Base-by-base conservation (phyloP, 345 rosid species). In the Linum trigynum region DNA sequence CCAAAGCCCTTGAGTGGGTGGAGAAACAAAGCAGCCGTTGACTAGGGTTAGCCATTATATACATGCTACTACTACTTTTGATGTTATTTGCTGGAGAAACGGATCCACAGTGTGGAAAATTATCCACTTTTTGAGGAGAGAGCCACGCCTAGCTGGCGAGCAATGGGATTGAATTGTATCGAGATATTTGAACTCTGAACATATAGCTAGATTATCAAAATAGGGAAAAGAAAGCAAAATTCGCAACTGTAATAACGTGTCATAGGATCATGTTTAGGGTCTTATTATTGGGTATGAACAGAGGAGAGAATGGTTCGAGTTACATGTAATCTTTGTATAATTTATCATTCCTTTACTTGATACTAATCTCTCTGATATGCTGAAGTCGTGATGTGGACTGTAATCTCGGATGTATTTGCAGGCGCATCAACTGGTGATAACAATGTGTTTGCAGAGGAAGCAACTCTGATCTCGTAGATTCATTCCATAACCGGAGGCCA, bases 391-490 rank as follows among this genome's bases (percentile, higher is more conserved):
- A 6, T 48, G 9, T 6, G 9, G 32, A 23, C 32, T 23, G 32
- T 23, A 23, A 23, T 23, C 32, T 23, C 32, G 32, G 32, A 23
- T 23, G 32, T 23, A 23, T 23, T 23, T 23, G 32, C 32, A 23
- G 32, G 32, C 32, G 32, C 32, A 23, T 23, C 32, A 23, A 23
- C 32, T 23, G 32, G 32, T 23, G 32, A 23, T 23, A 23, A 23
- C 32, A 23, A 8, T 41, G 45, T 41, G 45, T 41, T 41, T 41
- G 9, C 45, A 41, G 45, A 41, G 9, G 45, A 41, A 41, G 9
- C 45, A 41, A 41, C 35, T 45, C 65, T 57, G 73, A 83, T 50
- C 68, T 79, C 5, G 69, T 87, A n/a, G 87, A 85, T 39, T 80
- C 90, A 53, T 89, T 87, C 71, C 83, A 65, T 67, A 55, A 69